Evolutionary conservation across 2,329 filamentous ascomycete genomes (phyloP).

Genomic region (Davidsoniella virescens): DNA sequence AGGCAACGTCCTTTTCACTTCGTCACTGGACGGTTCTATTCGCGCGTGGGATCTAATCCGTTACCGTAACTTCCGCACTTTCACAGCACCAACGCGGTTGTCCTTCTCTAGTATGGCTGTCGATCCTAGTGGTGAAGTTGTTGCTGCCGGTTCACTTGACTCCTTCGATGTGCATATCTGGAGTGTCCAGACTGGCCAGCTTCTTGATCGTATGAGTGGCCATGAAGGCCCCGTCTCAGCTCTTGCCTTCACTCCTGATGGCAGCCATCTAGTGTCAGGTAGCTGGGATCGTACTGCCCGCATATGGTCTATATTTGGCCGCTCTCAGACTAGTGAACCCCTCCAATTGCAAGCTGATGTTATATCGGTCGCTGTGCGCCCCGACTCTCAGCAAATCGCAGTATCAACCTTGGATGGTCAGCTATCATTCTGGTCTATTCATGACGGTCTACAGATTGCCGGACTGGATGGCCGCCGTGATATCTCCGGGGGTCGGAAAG

Average conservation of each 20-base stretch:
- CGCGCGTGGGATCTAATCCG: slow-evolving; percentile 91
- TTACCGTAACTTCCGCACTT: slow-evolving; percentile 94
- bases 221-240: slow-evolving; percentile 89
- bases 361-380: slow-evolving; percentile 68
- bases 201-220: slow-evolving; percentile 77
- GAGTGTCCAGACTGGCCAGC: slow-evolving; percentile 93
- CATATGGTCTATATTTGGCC: slow-evolving; percentile 87
- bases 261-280: slow-evolving; percentile 68
- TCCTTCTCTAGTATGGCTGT: slow-evolving; percentile 91
- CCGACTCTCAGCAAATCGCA: slow-evolving; percentile 80
- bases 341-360: slow-evolving; percentile 86
- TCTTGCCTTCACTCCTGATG: slow-evolving; percentile 76
- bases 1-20: slow-evolving; percentile 89
- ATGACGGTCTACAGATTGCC: slow-evolving; percentile 70
- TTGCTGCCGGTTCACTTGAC: slow-evolving; percentile 86
- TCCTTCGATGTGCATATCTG: slow-evolving; percentile 97
- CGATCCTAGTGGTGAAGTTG: slow-evolving; percentile 92
- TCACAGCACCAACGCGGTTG: slow-evolving; percentile 78
- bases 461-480: slow-evolving; percentile 83
- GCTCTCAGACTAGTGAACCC: slow-evolving; percentile 89
- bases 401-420: slow-evolving; percentile 89
- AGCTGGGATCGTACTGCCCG: slow-evolving; percentile 95
- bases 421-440: slow-evolving; percentile 84
- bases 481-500: slow-evolving; percentile 78
- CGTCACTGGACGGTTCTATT: slow-evolving; percentile 85